Base-by-base conservation (phyloP, 768 basidiomycete species). In the Pleurotus tuber-regium region DNA sequence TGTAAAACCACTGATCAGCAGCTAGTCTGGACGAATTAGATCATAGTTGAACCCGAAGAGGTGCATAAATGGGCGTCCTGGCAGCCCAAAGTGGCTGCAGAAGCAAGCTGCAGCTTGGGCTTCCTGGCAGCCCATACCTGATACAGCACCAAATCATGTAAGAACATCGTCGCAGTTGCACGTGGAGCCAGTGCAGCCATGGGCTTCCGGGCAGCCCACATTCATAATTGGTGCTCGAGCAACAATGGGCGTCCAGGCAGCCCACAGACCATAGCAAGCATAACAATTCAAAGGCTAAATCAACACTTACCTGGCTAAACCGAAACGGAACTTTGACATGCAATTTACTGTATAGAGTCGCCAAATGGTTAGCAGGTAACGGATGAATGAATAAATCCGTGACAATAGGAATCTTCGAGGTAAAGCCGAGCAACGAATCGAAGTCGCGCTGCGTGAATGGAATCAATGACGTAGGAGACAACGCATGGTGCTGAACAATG, bases 341-440 rank as follows among this genome's bases (percentile, higher is more conserved):
- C n/a, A 49, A 10, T 12, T n/a, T 33, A 10, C 23, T 16, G 3
- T 24, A 21, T 9, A 36, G 26, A 12, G 33, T 49, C 16, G 12
- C 14, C 3, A 21, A 14, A 49, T 25, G 33, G 33, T 35, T 11
- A 4, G 33, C 12, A 9, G 33, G 33, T 12, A 35, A 16, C 12
- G 47, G 4, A 36, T 49, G 33, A 2, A 49, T 4, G 26, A 31
- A 36, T 31, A 49, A n/a, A 14, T 33, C 30, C 14, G 11, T 16
- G 14, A 2, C 16, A 23, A 35, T 36, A 8, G 47, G 47, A 25
- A 49, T 49, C 2, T 12, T 16, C 8, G 29, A 24, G 11, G 47
- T 36, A 21, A 49, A 49, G 31, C 47, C 47, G 21, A 49, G 26
- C 4, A 49, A 33, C 4, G 47, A 49, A 26, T 49, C 47, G 47